These are phyloP conservation scores for Salix dunnii DNA, from an alignment of 345 rosid species.

Conservation along the genomic window DNA sequence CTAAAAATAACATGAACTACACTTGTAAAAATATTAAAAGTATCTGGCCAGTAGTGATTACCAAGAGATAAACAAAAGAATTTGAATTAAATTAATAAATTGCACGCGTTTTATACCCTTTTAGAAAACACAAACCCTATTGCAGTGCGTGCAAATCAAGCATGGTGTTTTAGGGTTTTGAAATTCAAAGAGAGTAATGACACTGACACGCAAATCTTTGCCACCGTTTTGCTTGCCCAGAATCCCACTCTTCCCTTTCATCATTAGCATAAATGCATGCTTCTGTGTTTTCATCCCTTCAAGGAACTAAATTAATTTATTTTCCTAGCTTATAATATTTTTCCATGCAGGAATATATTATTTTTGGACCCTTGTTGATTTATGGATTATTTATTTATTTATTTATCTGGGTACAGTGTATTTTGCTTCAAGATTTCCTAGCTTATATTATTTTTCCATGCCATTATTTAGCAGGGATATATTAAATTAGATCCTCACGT, in stretches of 20 bases:
- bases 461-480: too few species aligned
- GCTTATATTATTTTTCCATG: too few species aligned
- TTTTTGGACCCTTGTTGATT: too few species aligned
- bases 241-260: not conserved
- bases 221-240: not conserved
- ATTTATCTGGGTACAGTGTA: too few species aligned
- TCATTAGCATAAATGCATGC: constrained; percentile 21
- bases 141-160: constrained; percentile 13
- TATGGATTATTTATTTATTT: too few species aligned
- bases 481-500: too few species aligned
- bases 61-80: not conserved
- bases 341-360: too few species aligned
- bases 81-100: not conserved
- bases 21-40: too few species aligned
- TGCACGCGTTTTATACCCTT: not conserved
- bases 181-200: not conserved
- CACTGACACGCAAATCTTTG: constrained; percentile 19
- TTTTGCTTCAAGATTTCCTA: too few species aligned
- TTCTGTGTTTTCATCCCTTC: not conserved
- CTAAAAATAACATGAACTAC: too few species aligned
- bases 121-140: constrained; percentile 7
- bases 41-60: not conserved
- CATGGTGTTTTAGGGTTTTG: not conserved
- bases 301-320: too few species aligned
- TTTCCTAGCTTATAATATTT: too few species aligned